Evolutionary conservation across 202 grass and related monocot genomes (phyloP), one percentile per base, ranked within the genome.

Genomic region (Eragrostis tef): DNA sequence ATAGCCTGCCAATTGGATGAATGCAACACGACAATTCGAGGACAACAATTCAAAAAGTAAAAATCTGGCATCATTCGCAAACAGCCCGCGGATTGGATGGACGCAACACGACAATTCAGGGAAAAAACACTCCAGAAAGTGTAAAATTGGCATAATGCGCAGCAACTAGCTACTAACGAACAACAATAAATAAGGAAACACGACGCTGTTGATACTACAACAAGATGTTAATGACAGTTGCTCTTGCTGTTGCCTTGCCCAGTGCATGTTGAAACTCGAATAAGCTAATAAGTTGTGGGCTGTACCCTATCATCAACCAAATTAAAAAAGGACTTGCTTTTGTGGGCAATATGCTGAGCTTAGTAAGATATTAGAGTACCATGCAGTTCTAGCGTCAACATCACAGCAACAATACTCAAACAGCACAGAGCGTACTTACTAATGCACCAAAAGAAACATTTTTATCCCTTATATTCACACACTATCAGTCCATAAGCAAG

Each of bases 401-500:
- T 71, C 77, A 89, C 19, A n/a, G n/a, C n/a, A 70, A 22, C 41
- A 76, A 56, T 61, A 71, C 34, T 69, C 62, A 75, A 80, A 84
- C 69, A 84, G 54, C 22, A 80, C 75, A 81, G 8, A 57, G 1
- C 34, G 49, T 71, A 27, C 6, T 81, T 81, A 65, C 16, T 5
- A 20, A 70, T 57, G 57, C 36, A 75, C 62, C 16, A 27, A 58
- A 56, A 15, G 9, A 74, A 3, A 20, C 19, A 51, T 54, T 47
- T 67, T 80, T 64, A n/a, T n/a, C n/a, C n/a, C n/a, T n/a, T n/a
- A n/a, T n/a, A n/a, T n/a, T n/a, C n/a, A n/a, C n/a, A 6, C 62
- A 57, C 34, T 69, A 43, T 1, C 31, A 22, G n/a, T 43, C 27
- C 39, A 71, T 58, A 78, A 79, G 13, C 11, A 58, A 79, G 34